Evolutionary conservation across 169 alveolate genomes (phyloP).

Genomic region (Plasmodium yoelii): DNA sequence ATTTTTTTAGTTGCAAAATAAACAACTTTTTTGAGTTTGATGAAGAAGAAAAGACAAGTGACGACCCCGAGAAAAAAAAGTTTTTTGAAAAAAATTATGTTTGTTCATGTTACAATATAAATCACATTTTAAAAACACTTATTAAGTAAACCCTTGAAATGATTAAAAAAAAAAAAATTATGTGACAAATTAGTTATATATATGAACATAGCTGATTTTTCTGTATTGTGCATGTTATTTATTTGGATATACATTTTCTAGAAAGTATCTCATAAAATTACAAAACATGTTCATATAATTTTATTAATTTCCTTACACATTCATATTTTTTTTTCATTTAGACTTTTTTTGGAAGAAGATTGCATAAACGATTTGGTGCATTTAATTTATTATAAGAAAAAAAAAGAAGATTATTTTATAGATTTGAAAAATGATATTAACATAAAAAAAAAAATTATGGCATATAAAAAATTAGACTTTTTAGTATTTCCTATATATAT

Average conservation of each 20-base stretch:
- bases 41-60: slow-evolving; percentile 26
- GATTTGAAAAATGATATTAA: slow-evolving; percentile 16
- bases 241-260: too few species aligned
- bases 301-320: not conserved
- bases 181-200: not conserved
- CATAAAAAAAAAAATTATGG: slow-evolving; percentile 58
- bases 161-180: not conserved
- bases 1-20: slow-evolving; percentile 36
- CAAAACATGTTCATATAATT: too few species aligned
- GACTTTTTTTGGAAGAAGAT: slow-evolving; percentile 34
- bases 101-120: slow-evolving; percentile 57
- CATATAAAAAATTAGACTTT: slow-evolving; percentile 38
- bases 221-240: too few species aligned
- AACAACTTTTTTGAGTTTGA: slow-evolving; percentile 52
- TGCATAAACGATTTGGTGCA: slow-evolving; percentile 35
- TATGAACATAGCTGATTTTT: not conserved
- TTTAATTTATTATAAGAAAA: slow-evolving; percentile 46
- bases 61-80: slow-evolving; percentile 46
- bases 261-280: too few species aligned
- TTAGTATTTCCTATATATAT: slow-evolving; percentile 33
- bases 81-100: slow-evolving; percentile 62
- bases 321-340: not conserved
- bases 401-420: slow-evolving; percentile 1
- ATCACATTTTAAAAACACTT: slow-evolving; percentile 64
- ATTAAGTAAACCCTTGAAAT: slow-evolving; percentile 18